phyloP scores from a whole-genome alignment of 1,139 yeast species.

The Hanseniaspora gamundiae region DNA sequence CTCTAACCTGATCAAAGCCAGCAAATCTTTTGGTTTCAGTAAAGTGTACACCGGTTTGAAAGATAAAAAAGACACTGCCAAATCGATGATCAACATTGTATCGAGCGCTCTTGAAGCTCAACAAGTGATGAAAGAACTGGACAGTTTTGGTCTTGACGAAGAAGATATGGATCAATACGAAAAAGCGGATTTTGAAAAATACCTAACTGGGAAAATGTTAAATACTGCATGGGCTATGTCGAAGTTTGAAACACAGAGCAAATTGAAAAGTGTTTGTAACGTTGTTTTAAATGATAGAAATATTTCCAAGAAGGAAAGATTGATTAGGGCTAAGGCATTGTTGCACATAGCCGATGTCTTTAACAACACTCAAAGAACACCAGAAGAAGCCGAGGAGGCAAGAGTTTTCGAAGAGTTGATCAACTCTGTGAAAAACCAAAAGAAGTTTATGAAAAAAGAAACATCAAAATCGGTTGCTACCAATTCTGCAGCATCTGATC shows the following conservation, averaged over 20 bases:
- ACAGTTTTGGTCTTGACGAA: constrained; percentile 37
- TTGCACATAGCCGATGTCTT: constrained; percentile 46
- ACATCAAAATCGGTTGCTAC: not conserved
- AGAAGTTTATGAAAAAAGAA: constrained; percentile 22
- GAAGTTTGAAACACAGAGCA: constrained; percentile 58
- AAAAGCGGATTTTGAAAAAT: constrained; percentile 51
- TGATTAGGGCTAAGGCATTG: constrained; percentile 49
- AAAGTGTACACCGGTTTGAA: constrained; percentile 55
- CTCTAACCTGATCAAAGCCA: constrained; percentile 38
- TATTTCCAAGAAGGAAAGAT: constrained; percentile 38
- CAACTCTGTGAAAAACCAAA: constrained; percentile 51
- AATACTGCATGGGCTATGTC: constrained; percentile 76
- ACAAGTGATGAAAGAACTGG: constrained; percentile 58
- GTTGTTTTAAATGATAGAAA: constrained; percentile 45
- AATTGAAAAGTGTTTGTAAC: constrained; percentile 55
- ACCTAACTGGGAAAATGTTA: constrained; percentile 59
- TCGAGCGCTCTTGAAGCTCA: constrained; percentile 69
- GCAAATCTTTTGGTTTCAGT: constrained; percentile 57
- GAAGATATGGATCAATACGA: constrained; percentile 39
- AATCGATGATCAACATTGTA: constrained; percentile 55
- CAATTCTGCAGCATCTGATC: not conserved
- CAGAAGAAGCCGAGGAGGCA: constrained; percentile 65
- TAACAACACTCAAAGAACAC: constrained; percentile 42
- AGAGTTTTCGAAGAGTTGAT: constrained; percentile 66
- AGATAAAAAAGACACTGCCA: constrained; percentile 61